Base-by-base conservation (phyloP, 352 stramenopile genomes). In the Globisporangium perplexum region DNA sequence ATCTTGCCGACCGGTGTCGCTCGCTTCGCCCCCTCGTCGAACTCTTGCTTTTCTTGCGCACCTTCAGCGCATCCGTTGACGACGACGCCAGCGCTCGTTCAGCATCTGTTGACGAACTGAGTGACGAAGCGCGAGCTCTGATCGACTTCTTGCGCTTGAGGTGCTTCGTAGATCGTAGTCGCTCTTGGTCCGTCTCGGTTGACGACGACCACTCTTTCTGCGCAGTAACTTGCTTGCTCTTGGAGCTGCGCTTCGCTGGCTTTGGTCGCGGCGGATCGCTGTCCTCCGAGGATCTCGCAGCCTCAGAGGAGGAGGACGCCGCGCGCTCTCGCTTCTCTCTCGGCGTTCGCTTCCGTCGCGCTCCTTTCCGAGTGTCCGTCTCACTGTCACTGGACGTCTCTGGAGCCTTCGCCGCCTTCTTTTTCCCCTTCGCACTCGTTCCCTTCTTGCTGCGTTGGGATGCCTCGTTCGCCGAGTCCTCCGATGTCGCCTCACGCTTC, bases 141-240 rank as follows among this genome's bases (percentile, higher is more conserved):
- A 12, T 18, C 33, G 8, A 14, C 31, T 39, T 39, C 33, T 39
- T 39, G 12, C 26, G 17, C 36, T 55, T 42, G 24, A 20, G 31
- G 17, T 11, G 7, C 26, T 52, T 52, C 14, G 17, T 39, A 6
- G 33, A 4, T 18, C 31, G n/a, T 11, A 23, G 45, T 2, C 8
- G 47, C 0, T 61, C 47, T 36, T 51, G 47, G n/a, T 61, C 55
- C 10, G 47, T 51, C 15, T 61, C 55, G 5, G 55, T 61, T 31
- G 47, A 61, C 12, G 47, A 50, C 17, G 20, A 20, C 20, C 5
- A 5, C 3, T 43, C 44, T 45, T n/a, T 15, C 17, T 43, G 45
- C 12, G 49, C 18, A 24, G 39, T 24, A 6, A 26, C 18, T 45
- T n/a, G 18, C 14, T 39, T 39, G n/a, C 39, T 45, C 39, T 45